Percentiles rank a stretch among this genome's conserved stretches.
phyloP scores from a whole-genome alignment of 495 filamentous ascomycete genomes.

The Pyronema omphalodes region DNA sequence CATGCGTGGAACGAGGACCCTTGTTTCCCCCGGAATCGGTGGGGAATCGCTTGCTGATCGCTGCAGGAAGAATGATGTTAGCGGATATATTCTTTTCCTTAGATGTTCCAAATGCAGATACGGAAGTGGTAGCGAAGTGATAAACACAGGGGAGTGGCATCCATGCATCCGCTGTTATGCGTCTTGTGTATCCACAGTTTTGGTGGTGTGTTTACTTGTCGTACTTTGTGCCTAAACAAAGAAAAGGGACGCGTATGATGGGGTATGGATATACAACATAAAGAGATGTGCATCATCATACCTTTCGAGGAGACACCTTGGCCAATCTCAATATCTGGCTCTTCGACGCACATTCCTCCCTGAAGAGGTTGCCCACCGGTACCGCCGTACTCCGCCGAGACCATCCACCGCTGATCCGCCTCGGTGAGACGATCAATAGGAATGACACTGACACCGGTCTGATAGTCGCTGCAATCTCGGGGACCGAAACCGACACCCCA shows the following conservation, averaged over 20 bases:
- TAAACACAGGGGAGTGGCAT: background rate
- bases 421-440: slow-evolving; percentile 84
- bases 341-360: slow-evolving; percentile 73
- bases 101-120: background rate
- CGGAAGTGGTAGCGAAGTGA: background rate
- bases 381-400: slow-evolving; percentile 82
- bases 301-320: slow-evolving; percentile 85
- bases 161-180: background rate
- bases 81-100: background rate
- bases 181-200: background rate
- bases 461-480: slow-evolving; percentile 92
- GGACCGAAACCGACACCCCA: slow-evolving; percentile 98
- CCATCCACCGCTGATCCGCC: slow-evolving; percentile 92
- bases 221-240: background rate
- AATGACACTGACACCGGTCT: slow-evolving; percentile 79
- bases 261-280: background rate
- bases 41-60: slow-evolving; percentile 24
- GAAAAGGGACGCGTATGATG: background rate
- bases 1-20: slow-evolving; percentile 22
- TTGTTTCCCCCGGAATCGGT: slow-evolving; percentile 24
- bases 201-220: background rate
- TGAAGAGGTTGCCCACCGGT: slow-evolving; percentile 70
- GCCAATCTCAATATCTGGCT: slow-evolving; percentile 96
- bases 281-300: slow-evolving; percentile 3
- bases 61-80: slow-evolving; percentile 13